Percentiles rank a stretch among this genome's conserved stretches.
Evolutionary conservation across 2,329 filamentous ascomycete genomes (phyloP).

Genomic region (Parastagonospora nodorum): DNA sequence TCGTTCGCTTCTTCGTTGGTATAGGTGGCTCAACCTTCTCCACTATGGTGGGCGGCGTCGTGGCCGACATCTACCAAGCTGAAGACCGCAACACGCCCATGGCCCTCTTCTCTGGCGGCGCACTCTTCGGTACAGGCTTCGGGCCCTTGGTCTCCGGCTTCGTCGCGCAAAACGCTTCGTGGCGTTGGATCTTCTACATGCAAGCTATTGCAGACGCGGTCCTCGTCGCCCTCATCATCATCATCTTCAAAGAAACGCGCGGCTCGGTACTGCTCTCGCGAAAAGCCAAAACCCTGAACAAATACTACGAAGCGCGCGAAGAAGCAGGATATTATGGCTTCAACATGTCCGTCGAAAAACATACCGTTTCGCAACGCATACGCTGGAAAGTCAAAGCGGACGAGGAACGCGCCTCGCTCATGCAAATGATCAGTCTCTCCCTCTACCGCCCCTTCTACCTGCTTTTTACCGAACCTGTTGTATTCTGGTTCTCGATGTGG

Average conservation of each 20-base stretch:
- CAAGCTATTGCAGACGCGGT: slow-evolving; percentile 73
- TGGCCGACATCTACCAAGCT: slow-evolving; percentile 82
- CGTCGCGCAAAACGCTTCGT: slow-evolving; percentile 69
- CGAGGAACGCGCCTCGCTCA: slow-evolving; percentile 72
- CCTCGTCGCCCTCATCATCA: slow-evolving; percentile 66
- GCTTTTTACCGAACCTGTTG: slow-evolving; percentile 75
- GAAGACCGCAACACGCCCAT: slow-evolving; percentile 84
- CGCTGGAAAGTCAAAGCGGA: slow-evolving; percentile 82
- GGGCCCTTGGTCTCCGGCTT: slow-evolving; percentile 75
- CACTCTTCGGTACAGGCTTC: slow-evolving; percentile 77
- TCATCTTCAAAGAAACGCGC: slow-evolving; percentile 81
- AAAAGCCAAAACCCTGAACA: slow-evolving; percentile 75
- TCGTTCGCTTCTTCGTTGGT: slow-evolving; percentile 77
- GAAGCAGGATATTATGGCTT: slow-evolving; percentile 63
- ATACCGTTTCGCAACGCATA: slow-evolving; percentile 58
- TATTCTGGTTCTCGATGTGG: slow-evolving; percentile 89
- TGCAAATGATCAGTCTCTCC: slow-evolving; percentile 73
- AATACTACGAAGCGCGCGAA: slow-evolving; percentile 79
- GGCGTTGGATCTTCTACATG: slow-evolving; percentile 90
- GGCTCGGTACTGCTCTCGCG: slow-evolving; percentile 78
- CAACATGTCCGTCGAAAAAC: slow-evolving; percentile 46
- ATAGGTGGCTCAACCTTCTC: slow-evolving; percentile 79
- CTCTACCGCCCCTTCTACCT: slow-evolving; percentile 79
- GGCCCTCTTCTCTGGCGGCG: slow-evolving; percentile 82
- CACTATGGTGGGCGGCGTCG: slow-evolving; percentile 90